Base-by-base conservation (phyloP, 441 rosid genomes). In the Flueggea neowawraea region DNA sequence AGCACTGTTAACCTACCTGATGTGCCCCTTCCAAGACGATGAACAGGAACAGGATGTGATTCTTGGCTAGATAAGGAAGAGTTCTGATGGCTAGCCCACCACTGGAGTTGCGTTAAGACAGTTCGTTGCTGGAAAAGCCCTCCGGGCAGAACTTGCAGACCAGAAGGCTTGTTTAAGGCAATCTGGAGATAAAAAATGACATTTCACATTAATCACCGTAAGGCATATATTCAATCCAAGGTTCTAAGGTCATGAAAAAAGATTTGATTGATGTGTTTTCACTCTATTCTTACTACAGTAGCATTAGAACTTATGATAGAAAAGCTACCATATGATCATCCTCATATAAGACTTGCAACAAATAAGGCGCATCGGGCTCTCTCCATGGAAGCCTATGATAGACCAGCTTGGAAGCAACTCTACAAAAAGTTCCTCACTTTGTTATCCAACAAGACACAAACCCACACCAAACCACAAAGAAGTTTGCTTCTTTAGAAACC, bases 101-200 rank as follows among this genome's bases (percentile, higher is more conserved):
- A 85, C 12, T 81, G 87, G 58, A 94, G 90, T 60, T 89, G 97
- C 48, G 80, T 83, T 69, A 94, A 75, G 77, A 90, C 84, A 48
- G 92, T 93, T 49, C 92, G 74, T 68, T 93, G 97, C 81, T 93
- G 98, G 69, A 90, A 90, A 74, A 86, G 92, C 14, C 98, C 98
- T 45, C 97, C 97, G 10, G 97, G 92, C 75, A 90, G 77, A 60
- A 94, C 97, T 83, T 91, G 99, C 72, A 91, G 82, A 56, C 94
- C 91, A 55, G 95, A 87, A 66, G 96, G 97, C 84, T 91, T 87
- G 81, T 84, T 91, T 62, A 94, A 67, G 76, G 90, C 96, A 70
- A 89, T 83, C 96, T 91, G 75, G 62, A 68, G 32, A 72, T 11
- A 49, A 1, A 64, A 65, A 69, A 65, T 5, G 15, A 16, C 15